Base-by-base conservation (phyloP, 1,139 yeast genomes). In the Geotrichum europaeum region DNA sequence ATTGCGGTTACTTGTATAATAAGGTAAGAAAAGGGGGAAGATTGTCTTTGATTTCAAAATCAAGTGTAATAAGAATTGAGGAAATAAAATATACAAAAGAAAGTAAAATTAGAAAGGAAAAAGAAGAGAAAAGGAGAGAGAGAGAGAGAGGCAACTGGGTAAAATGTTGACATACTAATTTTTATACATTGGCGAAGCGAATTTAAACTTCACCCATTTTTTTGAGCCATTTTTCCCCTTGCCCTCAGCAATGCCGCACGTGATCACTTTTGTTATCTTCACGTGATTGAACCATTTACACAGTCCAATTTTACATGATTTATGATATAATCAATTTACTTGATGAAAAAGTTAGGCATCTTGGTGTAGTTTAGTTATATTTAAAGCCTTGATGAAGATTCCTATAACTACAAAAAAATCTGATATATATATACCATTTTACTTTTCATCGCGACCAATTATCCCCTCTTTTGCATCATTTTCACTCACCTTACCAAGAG, bases 391-490 rank as follows among this genome's bases (percentile, higher is more conserved):
- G 32, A 9, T 28, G 9, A 28, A 28, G 10, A 28, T 5, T 28
- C 10, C 32, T 28, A 7, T 5, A 28, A 5, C 10, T 28, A 28
- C 32, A 24, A 24, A 24, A 24, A 24, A 24, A 3, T 24, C 3
- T 5, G 3, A 24, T 24, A 24, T 24, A 5, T 24, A 24, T 28
- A 28, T 28, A 28, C 32, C 32, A 28, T 2, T n/a, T 9, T 50
- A 34, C 28, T 53, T 55, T 20, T 57, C 60, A 53, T 54, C 58
- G 1, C 49, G 15, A 32, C 58, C 63, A 20, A 61, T 49, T 32
- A 61, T 56, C 1, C 63, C 63, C 25, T 56, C 60, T 22, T 59
- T 58, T 4, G 57, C 40, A 34, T 61, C 62, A 43, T 55, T 51
- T 7, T 49, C 40, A 20, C 52, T 55, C 49, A 58, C 51, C 54